Conservation (phyloP, 352 stramenopile genomes). For the Phytophthora aleatoria region DNA sequence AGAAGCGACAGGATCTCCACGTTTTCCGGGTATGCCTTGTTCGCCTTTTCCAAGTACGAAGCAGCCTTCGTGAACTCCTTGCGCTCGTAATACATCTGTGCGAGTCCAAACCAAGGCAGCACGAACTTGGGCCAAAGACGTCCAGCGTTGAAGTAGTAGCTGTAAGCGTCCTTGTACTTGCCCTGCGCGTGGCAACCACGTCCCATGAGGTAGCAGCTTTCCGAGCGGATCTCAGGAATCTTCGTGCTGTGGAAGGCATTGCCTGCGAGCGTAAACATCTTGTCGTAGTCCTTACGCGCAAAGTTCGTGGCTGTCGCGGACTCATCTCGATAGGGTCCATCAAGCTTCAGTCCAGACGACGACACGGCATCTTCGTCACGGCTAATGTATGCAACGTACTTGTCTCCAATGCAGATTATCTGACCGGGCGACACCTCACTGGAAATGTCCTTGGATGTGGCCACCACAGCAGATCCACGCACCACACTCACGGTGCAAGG, state of each 20-base stretch:
- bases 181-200: constrained; percentile 94
- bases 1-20: constrained; percentile 85
- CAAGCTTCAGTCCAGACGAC: constrained; percentile 67
- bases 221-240: constrained; percentile 92
- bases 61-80: constrained; percentile 85
- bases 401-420: constrained; percentile 93
- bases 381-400: constrained; percentile 91
- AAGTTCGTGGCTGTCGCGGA: constrained; percentile 65
- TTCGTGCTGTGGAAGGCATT: constrained; percentile 91
- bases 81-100: constrained; percentile 91
- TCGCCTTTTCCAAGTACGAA: constrained; percentile 88
- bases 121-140: constrained; percentile 88
- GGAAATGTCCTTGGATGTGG: constrained; percentile 88
- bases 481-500: constrained; percentile 87
- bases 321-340: constrained; percentile 83
- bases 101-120: constrained; percentile 83
- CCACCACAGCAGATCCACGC: constrained; percentile 84
- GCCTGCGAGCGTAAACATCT: constrained; percentile 89
- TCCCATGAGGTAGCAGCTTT: constrained; percentile 97
- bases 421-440: constrained; percentile 90
- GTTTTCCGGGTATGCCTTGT: constrained; percentile 90
- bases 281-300: constrained; percentile 90
- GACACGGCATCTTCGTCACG: constrained; percentile 66
- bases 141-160: constrained; percentile 96
- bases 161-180: constrained; percentile 96